Evolutionary conservation across 345 rosid genomes (phyloP).

Genomic region (Noccaea bulbosa): DNA sequence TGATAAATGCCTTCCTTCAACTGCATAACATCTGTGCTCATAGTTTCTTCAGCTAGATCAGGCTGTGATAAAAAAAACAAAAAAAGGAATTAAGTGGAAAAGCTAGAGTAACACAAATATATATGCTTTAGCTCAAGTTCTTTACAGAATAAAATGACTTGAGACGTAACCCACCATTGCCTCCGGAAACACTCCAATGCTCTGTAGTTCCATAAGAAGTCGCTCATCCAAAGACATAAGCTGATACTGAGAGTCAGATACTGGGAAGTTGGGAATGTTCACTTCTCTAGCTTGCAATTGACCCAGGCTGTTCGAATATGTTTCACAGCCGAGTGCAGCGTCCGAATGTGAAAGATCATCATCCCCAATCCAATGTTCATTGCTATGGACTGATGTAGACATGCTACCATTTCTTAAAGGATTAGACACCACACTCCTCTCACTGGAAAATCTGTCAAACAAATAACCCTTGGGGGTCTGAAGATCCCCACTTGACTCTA

Average conservation of each 20-base stretch:
- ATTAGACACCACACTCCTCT: conserved; percentile 69
- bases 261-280: conserved; percentile 49
- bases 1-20: conserved; percentile 68
- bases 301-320: conserved; percentile 62
- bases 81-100: conserved; percentile 21
- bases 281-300: conserved; percentile 60
- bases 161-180: conserved; percentile 61
- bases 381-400: conserved; percentile 71
- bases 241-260: conserved; percentile 71
- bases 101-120: neutral
- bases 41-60: conserved; percentile 77
- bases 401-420: conserved; percentile 63
- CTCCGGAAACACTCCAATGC: conserved; percentile 87
- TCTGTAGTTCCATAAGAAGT: conserved; percentile 80
- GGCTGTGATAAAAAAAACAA: conserved; percentile 57
- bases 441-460: conserved; percentile 70
- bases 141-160: conserved; percentile 9
- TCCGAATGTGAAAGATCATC: conserved; percentile 74
- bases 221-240: conserved; percentile 74
- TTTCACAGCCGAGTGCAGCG: conserved; percentile 60
- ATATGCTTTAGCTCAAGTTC: neutral
- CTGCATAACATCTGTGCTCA: conserved; percentile 67
- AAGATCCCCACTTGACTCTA: conserved; percentile 74
- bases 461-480: conserved; percentile 67
- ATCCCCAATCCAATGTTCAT: conserved; percentile 74